Evolutionary conservation across 1,284 basidiomycete genomes (phyloP).

Genomic region (Pyrrhoderma noxium): DNA sequence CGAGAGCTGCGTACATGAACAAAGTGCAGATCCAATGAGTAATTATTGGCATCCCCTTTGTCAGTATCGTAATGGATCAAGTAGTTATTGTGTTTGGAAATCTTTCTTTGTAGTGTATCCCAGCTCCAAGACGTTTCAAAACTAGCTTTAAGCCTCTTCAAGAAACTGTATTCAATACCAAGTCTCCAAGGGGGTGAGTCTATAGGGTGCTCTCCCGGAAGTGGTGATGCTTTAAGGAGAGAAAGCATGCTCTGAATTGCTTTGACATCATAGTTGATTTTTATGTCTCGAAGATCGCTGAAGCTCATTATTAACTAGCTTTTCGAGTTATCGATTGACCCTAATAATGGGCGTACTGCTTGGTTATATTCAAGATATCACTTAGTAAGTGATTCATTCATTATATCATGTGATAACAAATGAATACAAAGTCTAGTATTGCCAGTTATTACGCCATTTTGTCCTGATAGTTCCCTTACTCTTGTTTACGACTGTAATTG

Average conservation of each 20-base stretch:
- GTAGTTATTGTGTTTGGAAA: constrained; percentile 17
- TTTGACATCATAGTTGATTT: constrained; percentile 5
- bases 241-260: constrained; percentile 13
- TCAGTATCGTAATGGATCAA: constrained; percentile 15
- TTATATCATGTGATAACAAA: too few species aligned
- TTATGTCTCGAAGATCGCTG: background rate
- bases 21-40: constrained; percentile 21
- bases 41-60: constrained; percentile 4
- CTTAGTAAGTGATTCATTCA: too few species aligned
- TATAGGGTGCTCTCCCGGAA: constrained; percentile 17
- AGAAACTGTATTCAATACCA: constrained; percentile 18
- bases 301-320: constrained; percentile 7
- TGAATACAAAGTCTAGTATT: too few species aligned
- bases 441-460: too few species aligned
- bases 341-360: too few species aligned
- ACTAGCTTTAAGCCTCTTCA: constrained; percentile 15
- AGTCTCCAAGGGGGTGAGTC: constrained; percentile 15
- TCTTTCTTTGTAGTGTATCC: constrained; percentile 13
- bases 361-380: too few species aligned
- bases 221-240: constrained; percentile 12
- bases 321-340: too few species aligned
- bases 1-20: constrained; percentile 20
- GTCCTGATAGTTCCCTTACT: too few species aligned
- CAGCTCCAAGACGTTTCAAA: constrained; percentile 18
- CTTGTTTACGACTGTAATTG: too few species aligned